Base-by-base conservation (phyloP, 371 early-diverging fungal species). In the Mortierella sp. region DNA sequence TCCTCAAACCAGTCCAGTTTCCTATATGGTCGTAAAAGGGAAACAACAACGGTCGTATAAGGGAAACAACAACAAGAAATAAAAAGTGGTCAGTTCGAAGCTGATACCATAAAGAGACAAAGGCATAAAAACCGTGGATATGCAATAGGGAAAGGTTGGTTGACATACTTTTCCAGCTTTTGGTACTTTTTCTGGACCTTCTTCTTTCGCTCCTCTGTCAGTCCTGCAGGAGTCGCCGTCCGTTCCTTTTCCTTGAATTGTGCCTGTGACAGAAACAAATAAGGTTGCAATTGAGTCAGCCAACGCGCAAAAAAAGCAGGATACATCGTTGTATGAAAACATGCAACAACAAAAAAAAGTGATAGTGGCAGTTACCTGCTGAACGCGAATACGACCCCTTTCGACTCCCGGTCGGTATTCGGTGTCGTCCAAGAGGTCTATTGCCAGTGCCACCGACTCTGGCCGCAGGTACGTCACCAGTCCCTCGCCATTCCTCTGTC, bases 1-100 rank as follows among this genome's bases (percentile, higher is more conserved):
- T 98, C 98, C 44, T 79, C 82, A 65, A 92, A 91, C 99, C 98
- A 98, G 71, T 95, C 97, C 45, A 97, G 88, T 79, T 96, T 95
- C 78, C 96, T 96, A 86, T 43, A 55, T n/a, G n/a, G 1, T 26
- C 40, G 45, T 47, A 53, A 41, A 48, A 34, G 31, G n/a, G n/a
- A n/a, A n/a, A n/a, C n/a, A n/a, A n/a, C n/a, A n/a, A n/a, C n/a
- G n/a, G n/a, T n/a, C n/a, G n/a, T 55, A 26, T 24, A 37, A 43
- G 34, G 10, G 31, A 14, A 41, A 31, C 24, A 3, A 44, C 40
- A 48, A 41, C 24, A 58, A 26, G 14, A 1, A 37, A 70, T 41
- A 50, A 29, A 43, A 31, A 40, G 19, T 39, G 22, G 24, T 10
- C 48, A 7, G 26, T 52, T 26, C n/a, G 24, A 13, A 13, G 66